These are phyloP conservation scores for Macrotyloma uniflorum DNA, from an alignment of 306 rosid species.

Conservation along the genomic window DNA sequence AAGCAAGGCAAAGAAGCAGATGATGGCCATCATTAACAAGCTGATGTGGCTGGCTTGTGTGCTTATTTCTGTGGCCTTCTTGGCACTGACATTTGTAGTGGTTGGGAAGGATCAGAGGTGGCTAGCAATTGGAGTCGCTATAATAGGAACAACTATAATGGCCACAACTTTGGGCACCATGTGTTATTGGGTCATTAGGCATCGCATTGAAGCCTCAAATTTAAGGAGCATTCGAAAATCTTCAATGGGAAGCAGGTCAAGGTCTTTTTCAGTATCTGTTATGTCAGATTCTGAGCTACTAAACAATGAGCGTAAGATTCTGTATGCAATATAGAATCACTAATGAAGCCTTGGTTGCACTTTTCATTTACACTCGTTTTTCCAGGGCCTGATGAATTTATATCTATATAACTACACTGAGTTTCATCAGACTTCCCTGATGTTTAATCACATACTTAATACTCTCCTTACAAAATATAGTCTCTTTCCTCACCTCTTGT, in stretches of 20 bases:
- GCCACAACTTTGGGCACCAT: slow-evolving; percentile 88
- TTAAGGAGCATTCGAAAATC: slow-evolving; percentile 65
- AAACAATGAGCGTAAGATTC: slow-evolving; percentile 72
- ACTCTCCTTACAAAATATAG: no score
- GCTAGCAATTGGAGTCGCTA: slow-evolving; percentile 81
- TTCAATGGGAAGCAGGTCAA: slow-evolving; percentile 73
- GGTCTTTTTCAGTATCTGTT: slow-evolving; percentile 65
- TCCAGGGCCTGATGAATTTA: not conserved
- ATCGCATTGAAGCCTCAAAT: slow-evolving; percentile 81
- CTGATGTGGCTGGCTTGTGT: slow-evolving; percentile 98
- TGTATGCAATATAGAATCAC: slow-evolving; percentile 72
- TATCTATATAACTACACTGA: slow-evolving; percentile 3
- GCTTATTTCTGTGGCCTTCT: slow-evolving; percentile 77
- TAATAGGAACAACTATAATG: slow-evolving; percentile 91
- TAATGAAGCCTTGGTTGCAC: not conserved
- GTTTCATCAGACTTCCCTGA: not conserved
- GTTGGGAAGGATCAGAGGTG: slow-evolving; percentile 79
- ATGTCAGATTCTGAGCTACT: slow-evolving; percentile 79
- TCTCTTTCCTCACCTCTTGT: not conserved
- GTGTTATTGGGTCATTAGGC: slow-evolving; percentile 90
- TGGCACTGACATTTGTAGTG: slow-evolving; percentile 87
- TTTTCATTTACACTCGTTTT: slow-evolving; percentile 5
- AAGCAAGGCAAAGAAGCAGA: slow-evolving; percentile 98
- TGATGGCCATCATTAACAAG: slow-evolving; percentile 98
- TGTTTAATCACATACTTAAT: no score